Percentiles rank a stretch among this genome's conserved stretches.
Conservation (phyloP, 768 basidiomycete species). For the Tylopilus sp. region DNA sequence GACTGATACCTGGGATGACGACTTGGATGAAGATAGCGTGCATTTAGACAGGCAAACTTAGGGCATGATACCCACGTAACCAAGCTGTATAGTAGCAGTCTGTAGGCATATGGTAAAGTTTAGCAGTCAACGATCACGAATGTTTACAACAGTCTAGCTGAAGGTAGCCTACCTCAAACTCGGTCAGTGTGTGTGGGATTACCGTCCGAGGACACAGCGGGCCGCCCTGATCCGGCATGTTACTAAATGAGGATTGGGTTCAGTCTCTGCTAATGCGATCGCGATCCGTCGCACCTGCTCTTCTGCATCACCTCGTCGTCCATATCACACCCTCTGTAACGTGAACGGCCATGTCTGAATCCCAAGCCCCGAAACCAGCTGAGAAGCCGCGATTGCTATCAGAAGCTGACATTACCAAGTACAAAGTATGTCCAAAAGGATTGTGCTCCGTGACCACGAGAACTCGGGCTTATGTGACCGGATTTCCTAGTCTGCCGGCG, state of each 20-base stretch:
- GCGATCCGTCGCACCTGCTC: neutral
- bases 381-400: slow-evolving; percentile 55
- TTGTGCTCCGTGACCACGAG: slow-evolving; percentile 8
- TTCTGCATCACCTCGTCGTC: slow-evolving; percentile 3
- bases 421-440: slow-evolving; percentile 55
- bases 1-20: slow-evolving; percentile 19
- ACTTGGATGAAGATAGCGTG: slow-evolving; percentile 8
- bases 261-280: slow-evolving; percentile 7
- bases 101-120: slow-evolving; percentile 14
- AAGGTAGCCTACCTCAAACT: no score
- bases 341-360: slow-evolving; percentile 53
- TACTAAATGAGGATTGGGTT: slow-evolving; percentile 27
- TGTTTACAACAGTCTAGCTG: neutral
- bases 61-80: slow-evolving; percentile 24
- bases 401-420: slow-evolving; percentile 81
- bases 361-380: slow-evolving; percentile 41
- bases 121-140: neutral
- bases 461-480: slow-evolving; percentile 6
- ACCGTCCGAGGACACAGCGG: no score
- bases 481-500: slow-evolving; percentile 71
- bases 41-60: slow-evolving; percentile 19
- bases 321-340: slow-evolving; percentile 3
- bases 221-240: neutral
- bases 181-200: no score
- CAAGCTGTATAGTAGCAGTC: slow-evolving; percentile 26